Evolutionary conservation across 805 yeast species (phyloP), one percentile per base, ranked within the genome.

Genomic region (Alloascoidea hylecoeti): DNA sequence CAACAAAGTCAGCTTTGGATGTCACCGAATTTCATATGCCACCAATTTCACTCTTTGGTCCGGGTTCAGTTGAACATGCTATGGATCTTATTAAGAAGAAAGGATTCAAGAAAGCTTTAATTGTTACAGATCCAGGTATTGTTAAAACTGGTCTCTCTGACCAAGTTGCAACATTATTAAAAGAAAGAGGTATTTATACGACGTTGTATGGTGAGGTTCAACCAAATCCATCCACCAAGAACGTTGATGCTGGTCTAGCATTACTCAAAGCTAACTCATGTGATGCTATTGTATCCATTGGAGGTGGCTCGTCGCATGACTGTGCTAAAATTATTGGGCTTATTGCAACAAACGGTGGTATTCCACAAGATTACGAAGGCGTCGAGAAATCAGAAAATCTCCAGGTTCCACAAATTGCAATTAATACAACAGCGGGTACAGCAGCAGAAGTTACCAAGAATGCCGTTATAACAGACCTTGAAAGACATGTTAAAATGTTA

Each of bases 281-380:
- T 38, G 44, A 48, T 14, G 40, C 44, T 33, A 46, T 48, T 33
- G 44, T 48, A n/a, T 48, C 51, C 15, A 41, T 48, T 18, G 51
- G 51, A 33, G 51, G 51, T 37, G 50, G 51, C 39, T 46, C 51
- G n/a, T 47, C 51, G 9, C 51, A 48, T 35, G 51, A 48, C 28
- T 45, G 46, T 35, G 50, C 51, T 18, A 48, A 48, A 36, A 48
- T 49, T 13, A 44, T 48, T 38, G 48, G 49, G 16, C 35, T 48
- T 18, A 36, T 48, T 37, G 51, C 50, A 33, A 45, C 49, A 34
- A 48, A 48, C 36, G 51, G 50, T 15, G 51, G 51, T 23, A 39
- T 42, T 30, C 46, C 46, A 32, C 42, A 41, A 4, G 50, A 48
- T 40, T 48, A 48, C 40, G 49, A 48, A 41, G 51, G 50, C 39